Base-by-base conservation (phyloP, 129 eudicot genomes). In the Chrysanthemum lavandulifolium region DNA sequence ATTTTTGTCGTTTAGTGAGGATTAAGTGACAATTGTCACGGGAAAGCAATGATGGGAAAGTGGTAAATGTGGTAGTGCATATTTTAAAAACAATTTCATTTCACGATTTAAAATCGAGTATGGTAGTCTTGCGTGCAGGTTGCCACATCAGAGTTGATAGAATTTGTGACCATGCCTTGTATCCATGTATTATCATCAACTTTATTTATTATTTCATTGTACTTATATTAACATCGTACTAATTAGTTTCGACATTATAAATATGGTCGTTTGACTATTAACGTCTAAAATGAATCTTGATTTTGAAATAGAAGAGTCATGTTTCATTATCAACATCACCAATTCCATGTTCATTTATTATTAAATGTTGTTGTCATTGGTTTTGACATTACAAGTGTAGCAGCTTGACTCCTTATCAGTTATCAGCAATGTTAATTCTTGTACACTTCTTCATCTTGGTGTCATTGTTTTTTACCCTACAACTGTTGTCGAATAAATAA, bases 331-430 rank as follows among this genome's bases (percentile, higher is more conserved):
- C 16, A 4, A 21, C 40, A 11, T 6, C 49, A 16, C 15, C 9
- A 36, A 36, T 36, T 6, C 43, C 43, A 64, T 40, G 3, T 57
- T n/a, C 2, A 5, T 63, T 40, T 19, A 36, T 36, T 64, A 19
- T 36, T 40, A 40, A 40, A n/a, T 36, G 69, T 65, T 51, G 45
- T 40, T 65, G 45, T 63, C 68, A 31, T 63, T 19, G 63, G 10
- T 36, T 63, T 63, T 43, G 69, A 15, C 52, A 65, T 40, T 40
- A 6, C 15, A 63, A 13, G 0, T 36, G 68, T 63, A 63, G 23
- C 43, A 13, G 18, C 45, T 65, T 8, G 53, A 40, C 53, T 43
- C 64, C 19, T 21, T 27, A 12, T 61, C n/a, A n/a, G n/a, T n/a
- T n/a, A n/a, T n/a, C 45, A 10, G n/a, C 49, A 9, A 2, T 15